phyloP scores from a whole-genome alignment of 345 rosid genomes.

The Boechera divaricarpa region DNA sequence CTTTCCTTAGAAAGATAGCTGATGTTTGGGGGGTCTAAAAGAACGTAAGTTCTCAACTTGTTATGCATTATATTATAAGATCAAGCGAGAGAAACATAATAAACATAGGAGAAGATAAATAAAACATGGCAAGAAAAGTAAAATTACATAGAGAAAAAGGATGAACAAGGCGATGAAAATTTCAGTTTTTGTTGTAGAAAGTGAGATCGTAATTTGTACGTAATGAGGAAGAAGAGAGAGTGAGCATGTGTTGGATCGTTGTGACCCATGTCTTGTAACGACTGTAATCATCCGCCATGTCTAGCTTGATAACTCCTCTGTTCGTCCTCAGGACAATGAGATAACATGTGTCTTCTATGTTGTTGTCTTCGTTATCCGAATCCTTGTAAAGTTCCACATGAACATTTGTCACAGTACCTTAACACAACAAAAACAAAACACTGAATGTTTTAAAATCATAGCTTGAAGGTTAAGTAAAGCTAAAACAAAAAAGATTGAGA shows the following conservation, averaged over 20 bases:
- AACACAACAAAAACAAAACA: slow-evolving; percentile 12
- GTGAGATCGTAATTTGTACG: slow-evolving; percentile 56
- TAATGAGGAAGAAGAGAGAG: slow-evolving; percentile 61
- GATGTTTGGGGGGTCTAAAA: slow-evolving; percentile 46
- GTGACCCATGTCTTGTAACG: slow-evolving; percentile 76
- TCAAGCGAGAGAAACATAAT: slow-evolving; percentile 15
- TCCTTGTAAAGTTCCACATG: slow-evolving; percentile 75
- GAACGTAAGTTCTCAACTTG: slow-evolving; percentile 37
- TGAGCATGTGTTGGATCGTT: slow-evolving; percentile 72
- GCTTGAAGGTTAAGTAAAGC: slow-evolving; percentile 4
- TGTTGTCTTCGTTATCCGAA: slow-evolving; percentile 50
- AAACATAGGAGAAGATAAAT: slow-evolving; percentile 4
- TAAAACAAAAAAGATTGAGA: background rate
- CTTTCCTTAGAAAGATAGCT: slow-evolving; percentile 49
- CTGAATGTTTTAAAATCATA: background rate
- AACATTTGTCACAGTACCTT: slow-evolving; percentile 70
- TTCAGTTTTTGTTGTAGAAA: slow-evolving; percentile 49
- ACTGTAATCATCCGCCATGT: slow-evolving; percentile 78
- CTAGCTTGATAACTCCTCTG: slow-evolving; percentile 70
- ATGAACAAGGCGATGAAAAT: slow-evolving; percentile 3
- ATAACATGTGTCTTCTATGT: slow-evolving; percentile 61
- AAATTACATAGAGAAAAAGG: slow-evolving; percentile 21
- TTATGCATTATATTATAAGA: slow-evolving; percentile 20
- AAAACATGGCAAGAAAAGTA: background rate
- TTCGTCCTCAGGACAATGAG: slow-evolving; percentile 67